A percentile compares a stretch with the other conserved stretches of the same genome.
These are phyloP conservation scores for Aspergillus carlsbadensis DNA, from an alignment of 495 filamentous ascomycete species.

Conservation along the genomic window DNA sequence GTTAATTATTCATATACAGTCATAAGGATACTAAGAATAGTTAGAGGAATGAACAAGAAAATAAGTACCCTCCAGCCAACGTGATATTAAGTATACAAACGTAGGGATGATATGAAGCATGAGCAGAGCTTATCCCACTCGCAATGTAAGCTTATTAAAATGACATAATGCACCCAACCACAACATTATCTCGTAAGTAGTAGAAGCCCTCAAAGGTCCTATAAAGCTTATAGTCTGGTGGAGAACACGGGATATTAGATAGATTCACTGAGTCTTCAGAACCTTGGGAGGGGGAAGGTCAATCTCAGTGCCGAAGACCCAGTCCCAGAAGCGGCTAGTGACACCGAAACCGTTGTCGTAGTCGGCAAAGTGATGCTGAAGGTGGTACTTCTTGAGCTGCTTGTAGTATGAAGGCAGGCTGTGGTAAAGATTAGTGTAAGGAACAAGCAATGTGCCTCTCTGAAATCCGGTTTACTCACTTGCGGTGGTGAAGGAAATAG, in stretches of 20 bases:
- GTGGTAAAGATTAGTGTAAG: constrained; percentile 15
- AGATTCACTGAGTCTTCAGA: constrained; percentile 55
- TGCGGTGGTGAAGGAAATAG: constrained; percentile 98
- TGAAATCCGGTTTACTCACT: constrained; percentile 47
- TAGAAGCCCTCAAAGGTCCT: background rate
- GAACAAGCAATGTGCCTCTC: background rate
- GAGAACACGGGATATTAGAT: background rate
- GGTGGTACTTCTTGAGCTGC: constrained; percentile 92
- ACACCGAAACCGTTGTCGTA: constrained; percentile 98
- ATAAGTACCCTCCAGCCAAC: background rate
- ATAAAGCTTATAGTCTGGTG: background rate
- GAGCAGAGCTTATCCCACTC: background rate
- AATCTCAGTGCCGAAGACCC: constrained; percentile 85
- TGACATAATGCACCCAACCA: constrained; percentile 18
- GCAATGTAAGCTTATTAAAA: constrained; percentile 1
- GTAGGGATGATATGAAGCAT: background rate
- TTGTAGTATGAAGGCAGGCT: constrained; percentile 84
- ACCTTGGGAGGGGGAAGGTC: constrained; percentile 41
- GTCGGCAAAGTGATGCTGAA: constrained; percentile 95
- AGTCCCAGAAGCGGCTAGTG: constrained; percentile 97
- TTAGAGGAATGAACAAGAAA: background rate
- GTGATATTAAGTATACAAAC: constrained; percentile 5
- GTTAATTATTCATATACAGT: constrained; percentile 36
- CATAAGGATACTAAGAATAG: constrained; percentile 10
- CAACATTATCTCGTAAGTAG: constrained; percentile 26